A percentile compares a stretch with the other conserved stretches of the same genome.
phyloP scores from a whole-genome alignment of 345 rosid species.

The Euphorbia tirucalli region DNA sequence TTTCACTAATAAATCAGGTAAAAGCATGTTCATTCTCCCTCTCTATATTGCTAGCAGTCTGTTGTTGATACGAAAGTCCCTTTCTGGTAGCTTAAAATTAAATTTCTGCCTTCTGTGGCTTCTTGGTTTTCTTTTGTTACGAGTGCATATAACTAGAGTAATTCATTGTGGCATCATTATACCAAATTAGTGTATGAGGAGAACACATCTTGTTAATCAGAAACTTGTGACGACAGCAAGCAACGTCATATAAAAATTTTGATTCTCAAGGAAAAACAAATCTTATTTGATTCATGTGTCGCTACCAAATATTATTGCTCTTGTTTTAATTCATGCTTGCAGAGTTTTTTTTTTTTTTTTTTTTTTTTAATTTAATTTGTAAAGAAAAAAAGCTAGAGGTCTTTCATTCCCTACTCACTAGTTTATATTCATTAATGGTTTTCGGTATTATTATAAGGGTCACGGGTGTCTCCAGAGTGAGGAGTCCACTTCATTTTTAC shows the following conservation, averaged over 20 bases:
- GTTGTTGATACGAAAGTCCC: not conserved
- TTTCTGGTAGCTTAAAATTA: not conserved
- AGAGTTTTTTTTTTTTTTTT: no score
- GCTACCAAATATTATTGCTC: not conserved
- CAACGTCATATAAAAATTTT: not conserved
- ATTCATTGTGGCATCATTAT: not conserved
- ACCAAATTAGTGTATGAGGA: not conserved
- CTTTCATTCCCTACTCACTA: not conserved
- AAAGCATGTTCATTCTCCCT: not conserved
- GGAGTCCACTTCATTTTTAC: not conserved
- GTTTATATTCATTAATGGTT: constrained; percentile 1
- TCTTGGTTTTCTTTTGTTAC: not conserved
- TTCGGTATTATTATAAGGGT: not conserved
- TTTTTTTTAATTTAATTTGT: not conserved
- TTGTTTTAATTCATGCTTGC: not conserved
- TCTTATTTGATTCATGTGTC: not conserved
- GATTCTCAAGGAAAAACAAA: not conserved
- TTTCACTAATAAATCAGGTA: not conserved
- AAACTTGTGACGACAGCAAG: not conserved
- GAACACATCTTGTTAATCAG: not conserved
- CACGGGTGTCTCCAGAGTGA: constrained; percentile 6
- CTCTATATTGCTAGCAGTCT: not conserved
- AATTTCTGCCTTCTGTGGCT: not conserved
- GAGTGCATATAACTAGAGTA: not conserved
- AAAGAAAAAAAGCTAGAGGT: not conserved